Base-by-base conservation (phyloP, 768 basidiomycete species). In the Panaeolus cyanescens region DNA sequence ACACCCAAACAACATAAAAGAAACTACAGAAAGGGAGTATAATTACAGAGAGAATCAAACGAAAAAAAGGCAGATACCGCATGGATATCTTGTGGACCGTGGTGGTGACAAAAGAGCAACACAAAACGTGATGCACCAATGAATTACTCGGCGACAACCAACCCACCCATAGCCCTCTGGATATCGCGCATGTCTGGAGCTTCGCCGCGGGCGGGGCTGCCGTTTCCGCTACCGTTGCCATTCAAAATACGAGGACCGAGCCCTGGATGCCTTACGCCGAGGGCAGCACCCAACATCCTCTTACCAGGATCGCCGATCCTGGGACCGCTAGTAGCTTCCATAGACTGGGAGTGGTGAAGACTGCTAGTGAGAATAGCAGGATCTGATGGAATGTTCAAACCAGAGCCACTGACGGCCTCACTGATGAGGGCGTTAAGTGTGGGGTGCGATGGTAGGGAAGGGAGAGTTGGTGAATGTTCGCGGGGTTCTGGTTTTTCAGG, bases 281-380 rank as follows among this genome's bases (percentile, higher is more conserved):
- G 79, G 32, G 92, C 92, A 58, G 89, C 89, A 39, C 92, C 93
- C 22, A 95, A 81, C 92, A 95, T 95, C 69, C 93, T 82, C 78
- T 92, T 92, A 37, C 91, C 93, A 32, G 93, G 91, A 73, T 95
- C 91, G 33, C 93, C 93, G 67, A 95, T 93, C 69, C 89, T 84
- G 20, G 92, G 92, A n/a, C 87, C 88, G 32, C 76, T 72, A n/a
- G 70, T 60, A 9, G 69, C 57, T 40, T 73, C 72, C 59, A 9
- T 31, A 4, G 56, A 32, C 32, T 59, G 62, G 40, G 59, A 59
- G 32, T 80, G 73, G 50, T 83, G 82, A 65, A 84, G 70, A 68
- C 84, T 84, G 22, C 84, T 81, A 12, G 84, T 80, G 55, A 91
- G 71, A 61, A 91, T 89, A 1, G 90, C 89, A 19, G 90, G 89